These are phyloP conservation scores for Rhizopogon sp. DNA, from an alignment of 768 basidiomycete genomes.

Conservation along the genomic window DNA sequence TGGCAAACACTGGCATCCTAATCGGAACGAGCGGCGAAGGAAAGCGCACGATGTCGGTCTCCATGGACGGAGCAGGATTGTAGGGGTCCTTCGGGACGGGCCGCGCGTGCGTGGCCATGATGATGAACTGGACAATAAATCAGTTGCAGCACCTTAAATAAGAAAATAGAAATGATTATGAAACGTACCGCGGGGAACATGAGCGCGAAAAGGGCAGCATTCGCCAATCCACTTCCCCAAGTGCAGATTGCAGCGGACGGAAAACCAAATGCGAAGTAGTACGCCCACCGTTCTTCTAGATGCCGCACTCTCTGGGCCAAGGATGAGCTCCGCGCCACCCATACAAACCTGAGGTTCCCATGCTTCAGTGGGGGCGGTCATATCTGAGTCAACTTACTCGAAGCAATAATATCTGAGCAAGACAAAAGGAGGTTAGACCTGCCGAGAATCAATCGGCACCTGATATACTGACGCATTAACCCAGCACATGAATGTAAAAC, in stretches of 20 bases:
- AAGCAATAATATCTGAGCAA: conserved; percentile 77
- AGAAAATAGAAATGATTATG: background rate
- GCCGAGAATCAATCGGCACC: background rate
- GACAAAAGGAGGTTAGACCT: background rate
- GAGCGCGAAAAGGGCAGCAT: conserved; percentile 79
- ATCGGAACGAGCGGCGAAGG: conserved; percentile 79
- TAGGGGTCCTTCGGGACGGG: conserved; percentile 77
- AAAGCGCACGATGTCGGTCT: conserved; percentile 44
- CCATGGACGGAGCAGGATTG: conserved; percentile 40
- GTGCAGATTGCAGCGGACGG: conserved; percentile 70
- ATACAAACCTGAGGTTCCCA: conserved; percentile 54
- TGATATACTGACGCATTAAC: conserved; percentile 68
- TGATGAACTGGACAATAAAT: conserved; percentile 56
- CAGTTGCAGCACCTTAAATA: background rate
- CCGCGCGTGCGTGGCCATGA: conserved; percentile 75
- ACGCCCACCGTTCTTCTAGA: conserved; percentile 87
- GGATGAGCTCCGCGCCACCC: conserved; percentile 71
- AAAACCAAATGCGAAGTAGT: conserved; percentile 83
- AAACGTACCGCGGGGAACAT: conserved; percentile 69
- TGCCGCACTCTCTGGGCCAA: conserved; percentile 64
- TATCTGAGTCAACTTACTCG: conserved; percentile 43
- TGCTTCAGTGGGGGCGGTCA: conserved; percentile 11
- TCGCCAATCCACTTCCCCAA: conserved; percentile 70
- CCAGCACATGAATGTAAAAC: conserved; percentile 80
- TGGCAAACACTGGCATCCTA: conserved; percentile 69